These are phyloP conservation scores for Tricholoma hemisulphureum DNA, from an alignment of 768 basidiomycete species.

Conservation along the genomic window DNA sequence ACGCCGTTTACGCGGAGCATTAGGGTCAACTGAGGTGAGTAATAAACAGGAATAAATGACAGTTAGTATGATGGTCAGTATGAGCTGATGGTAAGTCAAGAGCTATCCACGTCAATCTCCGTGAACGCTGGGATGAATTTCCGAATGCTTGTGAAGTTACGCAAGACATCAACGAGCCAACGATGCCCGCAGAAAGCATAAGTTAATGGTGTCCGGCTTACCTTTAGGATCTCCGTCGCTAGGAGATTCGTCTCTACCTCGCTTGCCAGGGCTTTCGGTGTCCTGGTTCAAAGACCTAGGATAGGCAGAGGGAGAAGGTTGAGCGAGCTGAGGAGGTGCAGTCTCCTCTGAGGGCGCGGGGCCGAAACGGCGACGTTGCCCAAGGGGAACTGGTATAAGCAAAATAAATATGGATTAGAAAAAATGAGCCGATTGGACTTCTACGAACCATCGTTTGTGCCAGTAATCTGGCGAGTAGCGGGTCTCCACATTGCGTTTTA, in stretches of 20 bases:
- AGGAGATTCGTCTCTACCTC: slow-evolving; percentile 68
- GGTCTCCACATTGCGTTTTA: slow-evolving; percentile 76
- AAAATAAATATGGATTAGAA: slow-evolving; percentile 7
- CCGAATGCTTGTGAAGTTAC: slow-evolving; percentile 19
- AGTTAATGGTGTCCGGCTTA: slow-evolving; percentile 48
- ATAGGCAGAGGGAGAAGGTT: slow-evolving; percentile 84
- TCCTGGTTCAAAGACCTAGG: slow-evolving; percentile 64
- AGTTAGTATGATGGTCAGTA: slow-evolving; percentile 62
- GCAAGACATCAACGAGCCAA: slow-evolving; percentile 16
- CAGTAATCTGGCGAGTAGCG: slow-evolving; percentile 85
- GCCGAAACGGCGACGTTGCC: slow-evolving; percentile 87
- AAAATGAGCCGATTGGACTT: background rate
- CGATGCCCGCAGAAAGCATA: slow-evolving; percentile 6
- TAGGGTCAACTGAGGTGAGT: slow-evolving; percentile 67
- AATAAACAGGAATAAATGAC: slow-evolving; percentile 41
- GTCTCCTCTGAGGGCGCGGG: slow-evolving; percentile 80
- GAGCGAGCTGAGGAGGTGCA: slow-evolving; percentile 80
- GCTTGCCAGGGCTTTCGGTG: slow-evolving; percentile 53
- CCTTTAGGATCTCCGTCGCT: slow-evolving; percentile 63
- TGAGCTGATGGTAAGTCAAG: slow-evolving; percentile 34
- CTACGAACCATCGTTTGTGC: slow-evolving; percentile 84
- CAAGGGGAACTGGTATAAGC: slow-evolving; percentile 64
- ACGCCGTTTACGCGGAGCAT: slow-evolving; percentile 89
- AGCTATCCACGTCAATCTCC: slow-evolving; percentile 23
- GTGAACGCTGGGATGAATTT: slow-evolving; percentile 17